Evolutionary conservation across 1,284 basidiomycete genomes (phyloP), one percentile per base, ranked within the genome.

Genomic region (Melampsora larici-populina): DNA sequence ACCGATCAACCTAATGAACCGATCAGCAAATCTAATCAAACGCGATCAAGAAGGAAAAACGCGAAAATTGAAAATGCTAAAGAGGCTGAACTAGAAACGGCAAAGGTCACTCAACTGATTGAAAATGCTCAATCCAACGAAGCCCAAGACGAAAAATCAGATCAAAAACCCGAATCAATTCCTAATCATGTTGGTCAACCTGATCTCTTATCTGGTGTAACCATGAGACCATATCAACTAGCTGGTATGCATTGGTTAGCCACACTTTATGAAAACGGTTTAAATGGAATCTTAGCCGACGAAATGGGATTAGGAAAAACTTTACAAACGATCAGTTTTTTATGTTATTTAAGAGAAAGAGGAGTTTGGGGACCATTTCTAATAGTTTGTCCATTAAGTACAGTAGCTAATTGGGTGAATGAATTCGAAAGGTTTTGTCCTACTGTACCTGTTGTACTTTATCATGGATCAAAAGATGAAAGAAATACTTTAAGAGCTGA

Each of bases 171-270:
- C n/a, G 68, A 77, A 66, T 55, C 58, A 26, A 55, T 58, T 40
- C 21, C 29, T 36, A 29, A 55, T 48, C 65, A 68, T n/a, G 60
- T 76, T 79, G 83, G 87, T 65, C 94, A 96, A 83, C 93, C 94
- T 0, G 85, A 86, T 1, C 85, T 94, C 18, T 86, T 97, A 62
- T 95, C 92, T 0, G 95, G 94, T 7, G 92, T 90, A 1, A 91
- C 86, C 69, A 84, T 97, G 80, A 92, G 94, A 81, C 88, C 91
- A 65, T 98, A 98, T 83, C 96, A 99, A 84, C 87, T 98, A 1
- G 93, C 94, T 70, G 96, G 96, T 5, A 88, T 98, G 18, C 92
- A 96, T 80, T 99, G 96, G 96, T 93, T 99, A 90, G 90, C 92
- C 5, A 90, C 90, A 46, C 85, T 99, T 13, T 93, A 94, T 84